phyloP scores from a whole-genome alignment of 1,284 basidiomycete genomes.

The Cryptococcus deneoformans region DNA sequence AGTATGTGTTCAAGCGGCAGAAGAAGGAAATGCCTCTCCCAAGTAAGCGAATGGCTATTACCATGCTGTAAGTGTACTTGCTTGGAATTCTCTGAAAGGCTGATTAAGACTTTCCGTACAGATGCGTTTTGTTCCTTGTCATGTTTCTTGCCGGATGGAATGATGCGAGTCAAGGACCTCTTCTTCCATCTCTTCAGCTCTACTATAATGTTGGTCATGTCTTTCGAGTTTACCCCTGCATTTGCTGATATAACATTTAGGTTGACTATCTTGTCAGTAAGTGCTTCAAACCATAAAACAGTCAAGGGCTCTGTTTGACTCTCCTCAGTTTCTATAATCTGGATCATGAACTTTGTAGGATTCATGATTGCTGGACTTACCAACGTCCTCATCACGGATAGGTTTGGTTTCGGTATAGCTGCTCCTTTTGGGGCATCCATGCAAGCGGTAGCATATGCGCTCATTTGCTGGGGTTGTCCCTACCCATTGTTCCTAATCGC shows the following conservation, averaged over 20 bases:
- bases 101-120: too few species aligned
- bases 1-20: constrained; percentile 21
- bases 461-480: constrained; percentile 61
- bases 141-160: constrained; percentile 56
- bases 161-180: constrained; percentile 60
- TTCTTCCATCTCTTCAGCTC: constrained; percentile 59
- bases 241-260: constrained; percentile 4
- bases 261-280: constrained; percentile 39
- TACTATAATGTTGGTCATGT: constrained; percentile 50
- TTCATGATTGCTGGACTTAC: constrained; percentile 54
- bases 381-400: constrained; percentile 57
- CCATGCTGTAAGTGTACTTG: constrained; percentile 28
- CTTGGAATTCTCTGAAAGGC: too few species aligned
- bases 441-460: constrained; percentile 54
- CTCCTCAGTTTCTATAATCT: constrained; percentile 57
- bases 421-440: constrained; percentile 34
- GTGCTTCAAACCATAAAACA: constrained; percentile 1
- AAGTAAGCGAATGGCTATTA: constrained; percentile 1
- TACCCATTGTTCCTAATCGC: constrained; percentile 65
- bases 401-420: constrained; percentile 59
- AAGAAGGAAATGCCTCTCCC: constrained; percentile 26
- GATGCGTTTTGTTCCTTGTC: too few species aligned
- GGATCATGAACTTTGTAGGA: constrained; percentile 58
- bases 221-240: not conserved
- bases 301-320: constrained; percentile 25